Evolutionary conservation across 257 asterid species (phyloP).

Genomic region (Solanum acaule): DNA sequence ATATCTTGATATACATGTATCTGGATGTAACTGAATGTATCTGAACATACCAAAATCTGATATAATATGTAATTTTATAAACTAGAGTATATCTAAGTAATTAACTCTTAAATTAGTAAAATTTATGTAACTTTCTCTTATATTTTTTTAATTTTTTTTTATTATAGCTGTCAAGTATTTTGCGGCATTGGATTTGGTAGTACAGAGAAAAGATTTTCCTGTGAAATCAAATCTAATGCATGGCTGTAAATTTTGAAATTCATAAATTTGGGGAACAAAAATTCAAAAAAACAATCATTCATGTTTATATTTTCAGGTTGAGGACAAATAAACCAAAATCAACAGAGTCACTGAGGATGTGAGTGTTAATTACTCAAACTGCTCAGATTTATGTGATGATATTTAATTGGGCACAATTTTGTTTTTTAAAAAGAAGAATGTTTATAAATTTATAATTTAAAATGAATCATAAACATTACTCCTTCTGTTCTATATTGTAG

Average conservation of each 20-base stretch:
- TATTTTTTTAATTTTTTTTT: too few species aligned
- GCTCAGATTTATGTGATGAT: not conserved
- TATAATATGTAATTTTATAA: too few species aligned
- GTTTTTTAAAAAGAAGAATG: not conserved
- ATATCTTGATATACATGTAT: too few species aligned
- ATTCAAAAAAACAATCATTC: not conserved
- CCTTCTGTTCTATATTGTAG: too few species aligned
- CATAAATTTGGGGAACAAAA: not conserved
- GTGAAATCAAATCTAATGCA: not conserved
- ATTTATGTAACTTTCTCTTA: too few species aligned
- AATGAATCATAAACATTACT: too few species aligned
- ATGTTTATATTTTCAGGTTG: not conserved
- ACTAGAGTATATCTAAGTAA: too few species aligned
- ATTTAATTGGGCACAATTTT: not conserved
- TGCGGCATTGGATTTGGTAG: not conserved
- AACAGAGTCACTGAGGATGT: not conserved
- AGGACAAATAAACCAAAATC: not conserved
- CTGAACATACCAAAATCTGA: too few species aligned
- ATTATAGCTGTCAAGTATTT: not conserved
- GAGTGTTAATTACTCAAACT: not conserved
- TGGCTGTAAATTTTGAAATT: not conserved
- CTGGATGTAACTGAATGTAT: too few species aligned
- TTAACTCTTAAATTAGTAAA: too few species aligned
- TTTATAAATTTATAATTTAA: too few species aligned
- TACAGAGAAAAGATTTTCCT: not conserved